Conservation (phyloP, 371 early-diverging fungal genomes). For the Mucor velutinosus region DNA sequence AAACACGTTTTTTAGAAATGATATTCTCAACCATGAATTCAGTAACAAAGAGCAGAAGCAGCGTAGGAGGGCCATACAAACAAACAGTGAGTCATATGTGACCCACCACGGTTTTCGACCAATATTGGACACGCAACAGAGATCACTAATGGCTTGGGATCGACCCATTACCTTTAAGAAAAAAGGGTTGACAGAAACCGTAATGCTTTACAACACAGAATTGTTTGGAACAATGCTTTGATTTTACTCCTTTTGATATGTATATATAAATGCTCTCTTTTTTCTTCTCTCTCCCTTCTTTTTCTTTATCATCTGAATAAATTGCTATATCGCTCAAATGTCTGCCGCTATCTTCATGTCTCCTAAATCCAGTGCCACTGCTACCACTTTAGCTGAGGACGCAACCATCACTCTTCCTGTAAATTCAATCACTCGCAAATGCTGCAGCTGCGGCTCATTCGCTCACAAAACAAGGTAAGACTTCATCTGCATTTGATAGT, state of each 20-base stretch:
- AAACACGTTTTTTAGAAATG: constrained; percentile 15
- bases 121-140: constrained; percentile 10
- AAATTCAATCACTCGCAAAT: constrained; percentile 8
- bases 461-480: constrained; percentile 21
- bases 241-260: not conserved
- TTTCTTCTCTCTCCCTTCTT: not conserved
- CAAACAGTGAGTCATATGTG: not conserved
- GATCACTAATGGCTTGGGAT: constrained; percentile 17
- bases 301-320: not conserved
- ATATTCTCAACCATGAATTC: constrained; percentile 3
- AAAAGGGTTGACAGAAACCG: constrained; percentile 11
- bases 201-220: constrained; percentile 12
- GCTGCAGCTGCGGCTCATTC: constrained; percentile 21
- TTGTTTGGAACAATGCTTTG: constrained; percentile 14
- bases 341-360: not conserved
- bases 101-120: constrained; percentile 4
- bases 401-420: not conserved
- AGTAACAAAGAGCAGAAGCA: not conserved
- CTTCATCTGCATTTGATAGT: not conserved
- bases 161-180: constrained; percentile 1
- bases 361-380: not conserved
- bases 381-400: not conserved
- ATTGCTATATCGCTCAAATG: not conserved
- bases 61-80: not conserved
- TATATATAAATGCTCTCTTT: not conserved